phyloP scores from a whole-genome alignment of 129 eudicot species.

The Flaveria sonorensis region DNA sequence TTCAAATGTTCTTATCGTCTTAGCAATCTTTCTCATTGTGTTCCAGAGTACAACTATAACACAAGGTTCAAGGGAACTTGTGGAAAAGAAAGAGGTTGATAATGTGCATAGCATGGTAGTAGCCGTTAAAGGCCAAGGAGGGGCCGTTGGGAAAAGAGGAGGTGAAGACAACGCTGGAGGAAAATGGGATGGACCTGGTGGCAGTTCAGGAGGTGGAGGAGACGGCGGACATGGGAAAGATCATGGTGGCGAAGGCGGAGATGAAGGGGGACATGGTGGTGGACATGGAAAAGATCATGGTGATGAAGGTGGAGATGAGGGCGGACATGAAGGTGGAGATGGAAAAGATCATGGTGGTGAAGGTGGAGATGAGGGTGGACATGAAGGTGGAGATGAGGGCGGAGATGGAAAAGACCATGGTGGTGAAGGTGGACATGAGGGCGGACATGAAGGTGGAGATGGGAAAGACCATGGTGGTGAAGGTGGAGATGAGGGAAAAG shows the following conservation, averaged over 20 bases:
- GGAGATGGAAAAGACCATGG: slow-evolving; percentile 10
- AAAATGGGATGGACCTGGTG: background rate
- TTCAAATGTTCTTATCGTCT: slow-evolving; percentile 14
- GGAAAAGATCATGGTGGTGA: slow-evolving; percentile 1
- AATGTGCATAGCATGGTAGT: background rate
- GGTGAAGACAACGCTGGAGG: background rate
- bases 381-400: background rate
- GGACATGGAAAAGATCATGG: slow-evolving; percentile 23
- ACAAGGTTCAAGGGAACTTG: slow-evolving; percentile 9
- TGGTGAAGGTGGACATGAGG: slow-evolving; percentile 18
- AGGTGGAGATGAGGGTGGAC: background rate
- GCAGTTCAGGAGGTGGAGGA: background rate
- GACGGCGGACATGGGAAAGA: slow-evolving; percentile 8
- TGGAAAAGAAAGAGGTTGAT: background rate
- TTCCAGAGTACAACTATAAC: slow-evolving; percentile 1
- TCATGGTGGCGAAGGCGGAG: slow-evolving; percentile 11
- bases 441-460: background rate
- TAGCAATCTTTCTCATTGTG: slow-evolving; percentile 28
- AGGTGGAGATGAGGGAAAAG: slow-evolving; percentile 1
- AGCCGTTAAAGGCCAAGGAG: background rate
- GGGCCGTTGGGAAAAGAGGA: background rate
- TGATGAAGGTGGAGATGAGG: slow-evolving; percentile 11
- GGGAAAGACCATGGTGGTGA: background rate
- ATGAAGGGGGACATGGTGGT: background rate
- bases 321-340: slow-evolving; percentile 25